Base-by-base conservation (phyloP, 129 eudicot species). In the Smallanthus sonchifolius region DNA sequence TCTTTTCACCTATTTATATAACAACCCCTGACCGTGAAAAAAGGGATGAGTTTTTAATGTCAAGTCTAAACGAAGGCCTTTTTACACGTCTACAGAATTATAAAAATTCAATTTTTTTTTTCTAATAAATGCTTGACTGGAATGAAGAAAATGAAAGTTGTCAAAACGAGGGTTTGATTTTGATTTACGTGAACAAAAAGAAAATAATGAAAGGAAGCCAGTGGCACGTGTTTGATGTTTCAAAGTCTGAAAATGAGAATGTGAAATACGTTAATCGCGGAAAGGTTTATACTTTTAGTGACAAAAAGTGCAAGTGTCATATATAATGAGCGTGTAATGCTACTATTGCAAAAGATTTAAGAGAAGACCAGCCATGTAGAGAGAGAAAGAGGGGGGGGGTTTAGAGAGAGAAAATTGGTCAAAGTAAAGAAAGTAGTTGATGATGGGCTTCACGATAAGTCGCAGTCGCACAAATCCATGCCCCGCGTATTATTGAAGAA, bases 401-500 rank as follows among this genome's bases (percentile, higher is more conserved):
- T 65, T 30, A 72, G 70, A 72, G 73, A 60, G 60, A 51, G 51
- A 36, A 51, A 49, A 2, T 0, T 63, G 84, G 91, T 87, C 91
- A 87, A 86, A 84, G 84, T 76, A 75, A 48, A 66, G 83, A 72
- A 68, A 78, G 84, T 80, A 40, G 69, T 62, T 75, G 64, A 67
- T 67, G 51, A 72, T n/a, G 77, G 76, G 77, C 28, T 75, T 74
- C 56, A 77, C 59, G 71, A 77, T 40, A 55, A 70, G 77, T 78
- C 65, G 43, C 20, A 70, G 77, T 78, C 65, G 43, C 20, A 77
- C 24, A 17, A 55, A 77, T 59, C 34, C 34, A 49, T 62, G 73
- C 20, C 63, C 70, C 78, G 13, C 20, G 65, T 43, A 74, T 61
- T 24, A 37, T 24, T 16, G 2, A 19, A 51, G 4, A 44, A 34